Percentiles rank a stretch among this genome's conserved stretches.
Conservation (phyloP, 2,329 filamentous ascomycete genomes). For the Talaromyces sp. region DNA sequence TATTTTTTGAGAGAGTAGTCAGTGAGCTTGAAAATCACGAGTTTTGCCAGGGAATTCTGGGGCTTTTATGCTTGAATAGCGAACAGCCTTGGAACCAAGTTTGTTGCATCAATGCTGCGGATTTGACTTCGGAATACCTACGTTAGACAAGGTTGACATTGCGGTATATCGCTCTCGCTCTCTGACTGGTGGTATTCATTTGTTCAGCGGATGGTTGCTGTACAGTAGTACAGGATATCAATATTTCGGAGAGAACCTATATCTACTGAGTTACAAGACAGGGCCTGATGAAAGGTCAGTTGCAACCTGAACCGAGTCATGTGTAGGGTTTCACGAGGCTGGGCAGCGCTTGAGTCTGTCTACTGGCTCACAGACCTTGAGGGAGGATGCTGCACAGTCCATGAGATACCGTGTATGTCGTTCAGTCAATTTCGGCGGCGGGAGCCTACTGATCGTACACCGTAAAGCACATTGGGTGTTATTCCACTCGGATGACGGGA, state of each 20-base stretch:
- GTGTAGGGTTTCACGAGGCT: background rate
- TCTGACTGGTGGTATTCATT: background rate
- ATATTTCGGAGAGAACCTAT: background rate
- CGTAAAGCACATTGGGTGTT: too few relatives aligned
- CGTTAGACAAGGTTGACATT: background rate
- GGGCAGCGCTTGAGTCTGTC: too few relatives aligned
- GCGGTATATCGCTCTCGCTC: background rate
- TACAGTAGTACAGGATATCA: background rate
- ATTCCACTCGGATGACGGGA: too few relatives aligned
- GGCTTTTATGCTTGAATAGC: background rate
- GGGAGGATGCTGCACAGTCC: too few relatives aligned
- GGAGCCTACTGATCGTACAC: too few relatives aligned
- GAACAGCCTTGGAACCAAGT: background rate
- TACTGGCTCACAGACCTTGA: too few relatives aligned
- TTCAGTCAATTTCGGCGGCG: too few relatives aligned
- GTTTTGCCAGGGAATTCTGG: background rate
- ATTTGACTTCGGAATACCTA: background rate
- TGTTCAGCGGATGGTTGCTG: background rate
- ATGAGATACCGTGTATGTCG: too few relatives aligned
- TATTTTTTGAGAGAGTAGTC: background rate
- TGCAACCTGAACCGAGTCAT: background rate
- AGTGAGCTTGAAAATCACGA: background rate
- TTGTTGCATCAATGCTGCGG: background rate
- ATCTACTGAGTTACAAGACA: background rate
- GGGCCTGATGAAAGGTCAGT: background rate